Percentiles rank a stretch among this genome's conserved stretches.
phyloP scores from a whole-genome alignment of 176 grass and related monocot genomes.

The Oryza glumipatula region DNA sequence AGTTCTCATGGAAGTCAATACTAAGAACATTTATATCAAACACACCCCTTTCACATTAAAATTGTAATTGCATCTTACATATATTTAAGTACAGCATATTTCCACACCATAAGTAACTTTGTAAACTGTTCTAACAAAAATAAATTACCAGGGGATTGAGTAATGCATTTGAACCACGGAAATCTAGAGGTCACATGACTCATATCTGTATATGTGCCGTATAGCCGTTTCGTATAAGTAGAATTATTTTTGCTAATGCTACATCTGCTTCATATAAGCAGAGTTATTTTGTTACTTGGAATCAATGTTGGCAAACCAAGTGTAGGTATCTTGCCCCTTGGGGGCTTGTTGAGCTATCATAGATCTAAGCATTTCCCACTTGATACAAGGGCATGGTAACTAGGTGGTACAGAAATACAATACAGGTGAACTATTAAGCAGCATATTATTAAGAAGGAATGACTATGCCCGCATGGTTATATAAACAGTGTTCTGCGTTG shows the following conservation, averaged over 20 bases:
- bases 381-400: background rate
- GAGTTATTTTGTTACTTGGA: background rate
- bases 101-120: background rate
- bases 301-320: background rate
- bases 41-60: background rate
- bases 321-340: background rate
- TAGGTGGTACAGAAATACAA: conserved; percentile 14
- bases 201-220: background rate
- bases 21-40: background rate
- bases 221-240: background rate
- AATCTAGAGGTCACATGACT: background rate
- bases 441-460: background rate
- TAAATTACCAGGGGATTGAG: background rate
- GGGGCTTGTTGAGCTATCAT: background rate
- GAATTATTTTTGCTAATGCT: background rate
- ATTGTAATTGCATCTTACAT: background rate
- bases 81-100: background rate
- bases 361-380: background rate
- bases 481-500: background rate
- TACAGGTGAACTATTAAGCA: background rate
- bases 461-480: background rate
- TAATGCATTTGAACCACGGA: background rate
- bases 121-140: background rate
- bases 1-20: conserved; percentile 2
- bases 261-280: background rate